Evolutionary conservation across 1,139 yeast genomes (phyloP), one percentile per base, ranked within the genome.

Genomic region (Saccharomyces hybrid): DNA sequence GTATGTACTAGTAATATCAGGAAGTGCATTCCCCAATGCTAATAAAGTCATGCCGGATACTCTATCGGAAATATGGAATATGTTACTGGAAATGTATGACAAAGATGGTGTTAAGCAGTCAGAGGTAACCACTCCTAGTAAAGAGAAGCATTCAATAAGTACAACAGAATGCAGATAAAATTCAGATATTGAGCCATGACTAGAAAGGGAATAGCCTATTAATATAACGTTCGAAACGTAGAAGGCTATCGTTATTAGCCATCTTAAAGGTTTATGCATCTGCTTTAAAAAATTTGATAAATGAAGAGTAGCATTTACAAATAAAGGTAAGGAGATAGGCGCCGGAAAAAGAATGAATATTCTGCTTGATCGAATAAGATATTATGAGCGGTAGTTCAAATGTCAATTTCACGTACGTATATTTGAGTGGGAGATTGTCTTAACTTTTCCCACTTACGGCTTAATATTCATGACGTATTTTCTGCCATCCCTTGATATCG

Each of bases 21-120:
- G 96, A 0, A 96, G 79, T 8, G 96, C 93, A 69, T 93, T 93
- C 0, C 98, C 98, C 58, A 91, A 76, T 0, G 99, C 96, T 55
- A 93, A 74, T 49, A 91, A 74, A 0, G 97, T 91, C 61, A 91
- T 79, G 0, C 98, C 98, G 3, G 96, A 87, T 42, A 91, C 73
- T 55, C 88, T 82, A 59, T 89, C 95, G 11, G 93, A 82, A 50
- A 91, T 70, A 11, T 82, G 79, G 20, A 89, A 71, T 2, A 67
- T 56, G 11, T 65, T 62, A 25, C 58, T 60, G 2, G 71, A 65
- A 34, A 68, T 61, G 13, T 56, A 60, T 5, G 70, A 64, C 46
- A 68, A 52, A 25, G 67, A 65, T 29, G 68, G 68, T 0, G 68
- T 65, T 41, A 68, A 49, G 50, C 59, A 66, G 53, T 68, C 70